Percentiles rank a stretch among this genome's conserved stretches.
Conservation (phyloP, 108 stramenopile genomes). For the Skeletonema menzelii region DNA sequence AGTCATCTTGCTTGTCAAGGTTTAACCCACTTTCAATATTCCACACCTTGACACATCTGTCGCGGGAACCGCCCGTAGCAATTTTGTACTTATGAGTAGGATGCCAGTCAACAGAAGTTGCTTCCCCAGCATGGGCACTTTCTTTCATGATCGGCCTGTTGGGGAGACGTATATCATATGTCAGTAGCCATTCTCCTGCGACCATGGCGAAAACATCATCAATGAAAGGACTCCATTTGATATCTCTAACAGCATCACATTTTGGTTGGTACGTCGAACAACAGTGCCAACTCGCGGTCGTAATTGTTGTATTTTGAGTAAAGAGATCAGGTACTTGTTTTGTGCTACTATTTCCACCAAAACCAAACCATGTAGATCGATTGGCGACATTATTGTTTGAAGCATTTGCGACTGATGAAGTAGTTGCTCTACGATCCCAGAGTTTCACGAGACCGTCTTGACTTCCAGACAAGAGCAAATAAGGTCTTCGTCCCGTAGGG, state of each 20-base stretch:
- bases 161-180: constrained; percentile 68
- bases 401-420: constrained; percentile 4
- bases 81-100: constrained; percentile 62
- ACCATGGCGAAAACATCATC: constrained; percentile 84
- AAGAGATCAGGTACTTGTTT: constrained; percentile 13
- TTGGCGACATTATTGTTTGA: neutral
- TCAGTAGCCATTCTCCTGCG: constrained; percentile 72
- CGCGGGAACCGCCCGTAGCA: constrained; percentile 81
- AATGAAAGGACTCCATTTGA: constrained; percentile 70
- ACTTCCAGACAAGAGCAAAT: constrained; percentile 70
- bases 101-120: constrained; percentile 85
- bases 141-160: constrained; percentile 57
- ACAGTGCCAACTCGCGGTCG: constrained; percentile 58
- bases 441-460: constrained; percentile 66
- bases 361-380: constrained; percentile 37
- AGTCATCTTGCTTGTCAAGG: constrained; percentile 39
- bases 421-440: constrained; percentile 57
- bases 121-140: constrained; percentile 81
- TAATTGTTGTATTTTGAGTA: neutral
- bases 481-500: constrained; percentile 58
- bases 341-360: constrained; percentile 12
- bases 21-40: constrained; percentile 41
- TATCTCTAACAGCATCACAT: constrained; percentile 81
- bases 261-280: constrained; percentile 69
- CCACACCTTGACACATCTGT: constrained; percentile 77